Evolutionary conservation across 2,329 filamentous ascomycete species (phyloP).

Genomic region (Domatiomyces globalis): DNA sequence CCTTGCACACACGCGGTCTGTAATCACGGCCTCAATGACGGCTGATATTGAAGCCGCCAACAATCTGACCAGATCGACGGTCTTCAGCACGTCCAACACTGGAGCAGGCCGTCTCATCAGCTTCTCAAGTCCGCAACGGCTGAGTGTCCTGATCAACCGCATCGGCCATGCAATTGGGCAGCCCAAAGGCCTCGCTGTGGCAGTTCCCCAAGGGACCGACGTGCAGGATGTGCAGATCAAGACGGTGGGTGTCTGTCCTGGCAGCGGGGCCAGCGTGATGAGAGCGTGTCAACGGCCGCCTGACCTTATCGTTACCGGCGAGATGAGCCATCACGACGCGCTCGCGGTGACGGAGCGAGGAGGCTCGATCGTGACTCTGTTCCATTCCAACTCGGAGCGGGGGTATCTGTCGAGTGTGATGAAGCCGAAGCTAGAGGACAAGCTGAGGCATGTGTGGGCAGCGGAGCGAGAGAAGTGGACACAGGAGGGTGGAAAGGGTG

Average conservation of each 20-base stretch:
- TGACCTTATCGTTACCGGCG: slow-evolving; percentile 78
- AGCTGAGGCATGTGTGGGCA: slow-evolving; percentile 44
- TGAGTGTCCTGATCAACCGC: slow-evolving; percentile 46
- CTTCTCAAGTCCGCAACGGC: slow-evolving; percentile 38
- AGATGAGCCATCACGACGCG: slow-evolving; percentile 86
- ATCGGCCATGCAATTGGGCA: slow-evolving; percentile 51
- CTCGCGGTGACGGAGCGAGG: slow-evolving; percentile 74
- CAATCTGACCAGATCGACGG: slow-evolving; percentile 20
- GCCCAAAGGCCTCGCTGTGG: slow-evolving; percentile 50
- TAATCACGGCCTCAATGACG: slow-evolving; percentile 37
- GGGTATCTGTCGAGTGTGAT: slow-evolving; percentile 64
- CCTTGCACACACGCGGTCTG: slow-evolving; percentile 36
- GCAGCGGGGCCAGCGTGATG: slow-evolving; percentile 62
- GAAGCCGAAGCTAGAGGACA: slow-evolving; percentile 47
- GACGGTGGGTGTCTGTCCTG: slow-evolving; percentile 75
- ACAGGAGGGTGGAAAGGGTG: slow-evolving; percentile 21
- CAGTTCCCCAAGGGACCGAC: slow-evolving; percentile 44
- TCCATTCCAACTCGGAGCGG: slow-evolving; percentile 88
- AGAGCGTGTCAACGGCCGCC: slow-evolving; percentile 40
- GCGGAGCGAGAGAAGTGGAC: slow-evolving; percentile 31
- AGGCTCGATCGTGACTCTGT: slow-evolving; percentile 66
- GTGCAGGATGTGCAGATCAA: slow-evolving; percentile 44
- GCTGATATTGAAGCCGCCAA: slow-evolving; percentile 22
- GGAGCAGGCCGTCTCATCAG: slow-evolving; percentile 49
- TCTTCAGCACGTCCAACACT: slow-evolving; percentile 31